Evolutionary conservation across 441 rosid species (phyloP).

Genomic region (Hura crepitans): DNA sequence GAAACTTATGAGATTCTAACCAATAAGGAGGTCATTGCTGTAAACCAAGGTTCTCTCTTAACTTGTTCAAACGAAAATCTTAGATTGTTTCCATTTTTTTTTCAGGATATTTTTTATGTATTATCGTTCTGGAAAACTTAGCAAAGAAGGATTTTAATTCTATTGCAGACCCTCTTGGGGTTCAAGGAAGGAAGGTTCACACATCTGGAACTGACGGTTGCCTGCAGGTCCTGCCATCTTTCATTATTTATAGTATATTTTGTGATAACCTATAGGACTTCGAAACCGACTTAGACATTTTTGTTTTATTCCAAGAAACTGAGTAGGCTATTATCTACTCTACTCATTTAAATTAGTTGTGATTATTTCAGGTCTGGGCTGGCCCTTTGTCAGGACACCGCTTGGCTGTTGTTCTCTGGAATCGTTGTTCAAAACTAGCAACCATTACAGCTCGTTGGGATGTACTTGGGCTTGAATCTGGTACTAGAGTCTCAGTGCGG

Average conservation of each 20-base stretch:
- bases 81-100: neutral
- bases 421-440: constrained; percentile 65
- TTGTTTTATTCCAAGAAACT: neutral
- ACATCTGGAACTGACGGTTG: constrained; percentile 54
- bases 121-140: constrained; percentile 1
- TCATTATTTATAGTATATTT: constrained; percentile 10
- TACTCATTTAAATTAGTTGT: neutral
- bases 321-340: neutral
- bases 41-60: constrained; percentile 63
- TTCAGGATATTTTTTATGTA: neutral
- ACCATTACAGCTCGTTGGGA: constrained; percentile 69
- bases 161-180: constrained; percentile 78
- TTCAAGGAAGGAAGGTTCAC: constrained; percentile 82
- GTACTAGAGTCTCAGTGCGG: constrained; percentile 53
- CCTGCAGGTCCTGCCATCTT: constrained; percentile 52
- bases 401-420: constrained; percentile 76
- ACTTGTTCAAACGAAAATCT: constrained; percentile 4
- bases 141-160: constrained; percentile 22
- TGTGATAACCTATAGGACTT: neutral
- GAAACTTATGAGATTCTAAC: constrained; percentile 69
- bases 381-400: constrained; percentile 76
- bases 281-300: neutral
- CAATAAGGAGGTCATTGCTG: constrained; percentile 77
- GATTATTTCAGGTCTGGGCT: constrained; percentile 66
- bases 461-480: constrained; percentile 60